phyloP scores from a whole-genome alignment of 73 alveolate species.

The Paramecium biaurelia region DNA sequence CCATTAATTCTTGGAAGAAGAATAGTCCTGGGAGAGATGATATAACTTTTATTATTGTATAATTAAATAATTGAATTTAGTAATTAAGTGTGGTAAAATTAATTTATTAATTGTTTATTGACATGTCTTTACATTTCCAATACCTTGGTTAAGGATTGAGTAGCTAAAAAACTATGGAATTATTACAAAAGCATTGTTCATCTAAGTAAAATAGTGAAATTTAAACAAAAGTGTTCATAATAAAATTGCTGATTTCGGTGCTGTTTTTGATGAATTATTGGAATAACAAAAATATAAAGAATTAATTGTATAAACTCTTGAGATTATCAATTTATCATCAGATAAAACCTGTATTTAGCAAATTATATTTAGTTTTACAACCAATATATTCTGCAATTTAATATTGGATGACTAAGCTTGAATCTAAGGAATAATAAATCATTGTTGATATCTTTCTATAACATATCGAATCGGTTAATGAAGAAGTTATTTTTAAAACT shows the following conservation, averaged over 20 bases:
- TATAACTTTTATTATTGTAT: background rate
- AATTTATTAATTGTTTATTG: background rate
- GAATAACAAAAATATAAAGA: background rate
- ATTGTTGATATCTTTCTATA: background rate
- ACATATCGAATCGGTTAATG: background rate
- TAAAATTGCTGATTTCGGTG: background rate
- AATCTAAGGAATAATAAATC: background rate
- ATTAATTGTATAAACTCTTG: background rate
- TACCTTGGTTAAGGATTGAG: slow-evolving; percentile 8
- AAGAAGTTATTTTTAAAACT: background rate
- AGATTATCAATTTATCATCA: background rate
- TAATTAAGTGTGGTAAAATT: slow-evolving; percentile 13
- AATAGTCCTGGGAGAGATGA: slow-evolving; percentile 45
- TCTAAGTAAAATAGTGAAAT: background rate
- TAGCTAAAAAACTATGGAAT: slow-evolving; percentile 7
- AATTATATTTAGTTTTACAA: background rate
- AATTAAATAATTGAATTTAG: background rate
- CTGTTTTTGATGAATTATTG: background rate
- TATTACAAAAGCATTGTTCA: slow-evolving; percentile 13
- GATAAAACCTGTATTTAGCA: slow-evolving; percentile 3
- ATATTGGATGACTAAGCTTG: slow-evolving; percentile 27
- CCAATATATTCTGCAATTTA: background rate
- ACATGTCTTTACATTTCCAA: slow-evolving; percentile 23
- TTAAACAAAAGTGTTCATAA: background rate
- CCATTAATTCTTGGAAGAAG: background rate